Percentiles rank a stretch among this genome's conserved stretches.
Conservation (phyloP, 441 rosid genomes). For the Adansonia grandidieri region DNA sequence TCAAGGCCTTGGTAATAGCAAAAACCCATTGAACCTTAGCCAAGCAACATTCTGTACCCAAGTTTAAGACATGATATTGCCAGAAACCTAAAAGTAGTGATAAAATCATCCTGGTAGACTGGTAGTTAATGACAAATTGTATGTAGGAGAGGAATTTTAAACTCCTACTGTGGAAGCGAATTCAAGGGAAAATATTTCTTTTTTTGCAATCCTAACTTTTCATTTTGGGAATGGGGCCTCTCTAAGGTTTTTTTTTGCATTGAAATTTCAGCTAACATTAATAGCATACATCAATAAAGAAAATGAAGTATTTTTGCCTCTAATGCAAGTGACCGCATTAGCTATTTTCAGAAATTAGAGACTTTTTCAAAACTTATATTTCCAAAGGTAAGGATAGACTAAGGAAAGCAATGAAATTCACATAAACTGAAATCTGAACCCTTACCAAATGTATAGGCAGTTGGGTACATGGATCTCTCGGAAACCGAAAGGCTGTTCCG, state of each 20-base stretch:
- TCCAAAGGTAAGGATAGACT: neutral
- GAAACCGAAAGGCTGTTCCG: constrained; percentile 61
- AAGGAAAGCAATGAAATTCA: neutral
- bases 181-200: neutral
- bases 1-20: neutral
- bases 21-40: constrained; percentile 1
- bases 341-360: neutral
- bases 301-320: neutral
- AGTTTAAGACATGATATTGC: neutral
- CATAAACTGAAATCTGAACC: constrained; percentile 22
- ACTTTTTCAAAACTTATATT: neutral
- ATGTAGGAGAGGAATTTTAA: neutral
- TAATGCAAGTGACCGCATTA: neutral
- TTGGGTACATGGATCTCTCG: constrained; percentile 72
- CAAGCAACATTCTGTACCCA: neutral
- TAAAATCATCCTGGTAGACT: neutral
- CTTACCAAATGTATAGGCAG: constrained; percentile 76
- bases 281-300: neutral
- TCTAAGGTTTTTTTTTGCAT: neutral
- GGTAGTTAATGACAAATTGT: neutral
- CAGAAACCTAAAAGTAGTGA: neutral
- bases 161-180: neutral
- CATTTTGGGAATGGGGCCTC: neutral
- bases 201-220: neutral
- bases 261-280: neutral